Evolutionary conservation across 495 filamentous ascomycete species (phyloP).

Genomic region (Penicillium turbatum): DNA sequence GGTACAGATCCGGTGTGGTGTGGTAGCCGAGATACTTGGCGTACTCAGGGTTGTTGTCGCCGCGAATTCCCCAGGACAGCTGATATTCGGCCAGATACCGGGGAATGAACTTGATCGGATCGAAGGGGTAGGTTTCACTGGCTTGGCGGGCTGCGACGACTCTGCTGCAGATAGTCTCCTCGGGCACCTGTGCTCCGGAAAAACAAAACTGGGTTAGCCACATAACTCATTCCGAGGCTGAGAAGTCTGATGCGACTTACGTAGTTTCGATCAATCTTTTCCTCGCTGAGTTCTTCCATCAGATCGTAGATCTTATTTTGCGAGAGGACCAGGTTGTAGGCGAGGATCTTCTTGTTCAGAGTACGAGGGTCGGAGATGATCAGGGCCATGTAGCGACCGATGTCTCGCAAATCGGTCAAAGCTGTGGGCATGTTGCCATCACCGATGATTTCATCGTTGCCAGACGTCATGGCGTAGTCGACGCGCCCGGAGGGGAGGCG

Average conservation of each 20-base stretch:
- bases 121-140: constrained; percentile 47
- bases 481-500: constrained; percentile 48
- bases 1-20: constrained; percentile 53
- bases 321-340: constrained; percentile 46
- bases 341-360: constrained; percentile 53
- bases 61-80: constrained; percentile 49
- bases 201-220: constrained; percentile 11
- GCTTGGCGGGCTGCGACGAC: constrained; percentile 38
- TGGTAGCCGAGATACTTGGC: constrained; percentile 58
- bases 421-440: constrained; percentile 47
- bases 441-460: constrained; percentile 45
- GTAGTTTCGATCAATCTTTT: constrained; percentile 48
- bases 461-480: constrained; percentile 47
- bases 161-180: constrained; percentile 43
- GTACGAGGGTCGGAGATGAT: constrained; percentile 55
- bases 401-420: constrained; percentile 51
- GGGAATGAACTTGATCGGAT: constrained; percentile 43
- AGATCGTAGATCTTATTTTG: constrained; percentile 48
- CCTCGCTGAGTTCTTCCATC: constrained; percentile 50
- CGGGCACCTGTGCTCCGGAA: constrained; percentile 32
- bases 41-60: constrained; percentile 54
- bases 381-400: constrained; percentile 52
- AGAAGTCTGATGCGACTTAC: constrained; percentile 36
- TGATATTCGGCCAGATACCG: constrained; percentile 46
- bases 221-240: background rate